These are phyloP conservation scores for Suillus hirtellus DNA, from an alignment of 768 basidiomycete genomes.

Conservation along the genomic window DNA sequence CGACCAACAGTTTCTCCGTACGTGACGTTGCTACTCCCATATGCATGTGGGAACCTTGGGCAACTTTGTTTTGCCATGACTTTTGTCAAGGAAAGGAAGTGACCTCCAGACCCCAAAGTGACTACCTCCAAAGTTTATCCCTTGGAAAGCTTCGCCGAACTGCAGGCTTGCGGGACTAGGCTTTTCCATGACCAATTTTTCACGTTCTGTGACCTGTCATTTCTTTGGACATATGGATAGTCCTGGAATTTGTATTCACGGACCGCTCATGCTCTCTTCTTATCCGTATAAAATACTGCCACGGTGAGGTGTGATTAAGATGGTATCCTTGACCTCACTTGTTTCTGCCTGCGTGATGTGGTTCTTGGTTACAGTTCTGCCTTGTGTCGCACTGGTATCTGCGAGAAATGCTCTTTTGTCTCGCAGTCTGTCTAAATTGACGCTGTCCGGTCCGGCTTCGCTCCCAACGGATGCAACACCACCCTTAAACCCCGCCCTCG, in stretches of 20 bases:
- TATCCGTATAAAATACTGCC: background rate
- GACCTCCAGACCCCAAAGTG: too few relatives aligned
- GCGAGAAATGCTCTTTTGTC: slow-evolving; percentile 16
- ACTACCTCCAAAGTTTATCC: too few relatives aligned
- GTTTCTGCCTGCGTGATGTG: slow-evolving; percentile 14
- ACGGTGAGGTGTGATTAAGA: background rate
- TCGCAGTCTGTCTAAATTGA: slow-evolving; percentile 26
- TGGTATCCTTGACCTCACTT: background rate
- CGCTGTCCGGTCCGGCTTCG: slow-evolving; percentile 40
- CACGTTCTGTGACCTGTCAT: slow-evolving; percentile 12
- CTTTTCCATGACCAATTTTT: too few relatives aligned
- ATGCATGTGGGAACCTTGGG: too few relatives aligned
- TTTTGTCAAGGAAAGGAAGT: too few relatives aligned
- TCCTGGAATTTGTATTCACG: background rate
- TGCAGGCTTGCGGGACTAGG: too few relatives aligned
- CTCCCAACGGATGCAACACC: slow-evolving; percentile 47
- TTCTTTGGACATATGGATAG: slow-evolving; percentile 5
- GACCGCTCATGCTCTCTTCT: slow-evolving; percentile 8
- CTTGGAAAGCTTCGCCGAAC: too few relatives aligned
- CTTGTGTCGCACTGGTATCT: slow-evolving; percentile 10
- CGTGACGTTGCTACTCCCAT: too few relatives aligned
- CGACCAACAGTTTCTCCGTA: too few relatives aligned
- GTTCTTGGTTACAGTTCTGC: background rate
- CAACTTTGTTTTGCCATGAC: too few relatives aligned
- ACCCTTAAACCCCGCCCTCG: slow-evolving; percentile 43